Evolutionary conservation across 2,329 filamentous ascomycete genomes (phyloP), one percentile per base, ranked within the genome.

Genomic region (Aspergillus transmontanensis): DNA sequence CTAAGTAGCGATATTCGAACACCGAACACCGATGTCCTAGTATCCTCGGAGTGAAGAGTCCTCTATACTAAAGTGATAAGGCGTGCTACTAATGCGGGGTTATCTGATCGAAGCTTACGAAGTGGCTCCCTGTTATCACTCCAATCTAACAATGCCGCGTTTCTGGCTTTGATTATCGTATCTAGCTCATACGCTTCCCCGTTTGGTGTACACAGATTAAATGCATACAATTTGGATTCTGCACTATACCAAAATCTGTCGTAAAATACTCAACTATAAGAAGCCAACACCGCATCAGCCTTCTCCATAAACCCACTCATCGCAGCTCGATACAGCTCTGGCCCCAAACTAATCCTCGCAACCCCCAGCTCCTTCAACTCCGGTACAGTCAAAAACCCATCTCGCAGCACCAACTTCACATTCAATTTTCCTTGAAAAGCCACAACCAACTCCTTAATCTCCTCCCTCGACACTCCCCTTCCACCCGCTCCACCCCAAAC

Each of bases 261-360:
- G 16, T 48, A 19, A 3, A 2, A 5, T 16, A 14, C 26, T 58
- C 56, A 46, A 48, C 21, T 32, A 50, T 46, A 58, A 10, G 55
- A 36, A n/a, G 41, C 41, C 58, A 71, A 46, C 57, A 69, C 39
- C 36, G 19, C 64, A 67, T 78, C 79, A 19, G 79, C 71, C 2
- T 77, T 58, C 9, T 72, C 65, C 36, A 60, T 63, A 32, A 72
- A 68, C 11, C 64, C 74, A 36, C 71, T 70, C 72, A 81, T 80
- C 2, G 81, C 82, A 50, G 76, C 70, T 1, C 72, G 64, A 68
- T 78, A 83, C 62, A 86, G 62, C 28, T 76, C 77, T 0, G 85
- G 84, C 0, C 85, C 86, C 63, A 87, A 73, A 71, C 84, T 87
- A 65, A 87, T 81, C 65, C 85, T 81, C 7, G 84, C 83, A 43